Conservation (phyloP, 106 monocot genomes). For the Allium fistulosum region DNA sequence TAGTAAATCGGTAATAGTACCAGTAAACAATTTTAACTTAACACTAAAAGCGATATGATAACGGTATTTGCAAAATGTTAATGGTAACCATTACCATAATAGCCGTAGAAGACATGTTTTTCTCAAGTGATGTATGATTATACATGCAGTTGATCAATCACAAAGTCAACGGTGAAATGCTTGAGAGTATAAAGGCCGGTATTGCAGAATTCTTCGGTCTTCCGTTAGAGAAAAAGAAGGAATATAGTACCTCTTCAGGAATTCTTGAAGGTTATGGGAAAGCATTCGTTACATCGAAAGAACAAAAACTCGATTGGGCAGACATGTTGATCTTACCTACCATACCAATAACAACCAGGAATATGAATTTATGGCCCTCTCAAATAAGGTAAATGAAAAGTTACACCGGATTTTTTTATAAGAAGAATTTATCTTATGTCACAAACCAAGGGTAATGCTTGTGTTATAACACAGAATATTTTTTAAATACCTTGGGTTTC, state of each 20-base stretch:
- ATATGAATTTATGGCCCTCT: slow-evolving; percentile 31
- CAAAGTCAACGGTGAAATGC: slow-evolving; percentile 11
- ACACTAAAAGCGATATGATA: no score
- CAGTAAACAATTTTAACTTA: no score
- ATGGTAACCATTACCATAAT: no score
- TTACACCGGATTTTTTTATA: no score
- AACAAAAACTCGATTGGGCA: slow-evolving; percentile 44
- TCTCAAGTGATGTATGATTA: no score
- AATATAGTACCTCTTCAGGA: neutral
- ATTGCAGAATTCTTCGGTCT: slow-evolving; percentile 24
- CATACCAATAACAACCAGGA: slow-evolving; percentile 10
- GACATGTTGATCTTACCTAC: slow-evolving; percentile 24
- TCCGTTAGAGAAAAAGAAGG: slow-evolving; percentile 22
- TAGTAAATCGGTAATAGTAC: no score
- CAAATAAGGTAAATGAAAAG: neutral
- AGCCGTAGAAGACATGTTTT: no score
- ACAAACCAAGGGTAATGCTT: no score
- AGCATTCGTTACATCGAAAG: slow-evolving; percentile 24
- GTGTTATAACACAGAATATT: no score
- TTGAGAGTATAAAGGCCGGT: slow-evolving; percentile 11
- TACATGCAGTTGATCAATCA: slow-evolving; percentile 34
- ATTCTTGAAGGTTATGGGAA: slow-evolving; percentile 38
- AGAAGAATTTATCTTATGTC: no score
- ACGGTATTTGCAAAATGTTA: no score
- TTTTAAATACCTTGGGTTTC: no score